Evolutionary conservation across 2,329 filamentous ascomycete species (phyloP).

Genomic region (Neofusicoccum umdonicola): DNA sequence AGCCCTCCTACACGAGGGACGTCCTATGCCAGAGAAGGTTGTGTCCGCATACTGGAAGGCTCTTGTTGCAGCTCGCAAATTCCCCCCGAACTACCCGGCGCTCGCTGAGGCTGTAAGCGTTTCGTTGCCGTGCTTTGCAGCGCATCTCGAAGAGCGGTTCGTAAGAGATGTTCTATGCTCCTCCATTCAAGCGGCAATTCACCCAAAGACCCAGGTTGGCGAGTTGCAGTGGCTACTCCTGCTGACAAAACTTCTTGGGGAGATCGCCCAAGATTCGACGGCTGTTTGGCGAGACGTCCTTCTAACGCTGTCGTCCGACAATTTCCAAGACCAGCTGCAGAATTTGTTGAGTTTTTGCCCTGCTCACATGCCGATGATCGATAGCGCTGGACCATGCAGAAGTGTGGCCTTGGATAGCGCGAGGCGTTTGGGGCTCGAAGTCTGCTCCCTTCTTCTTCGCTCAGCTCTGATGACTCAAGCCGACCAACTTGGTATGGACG

Average conservation of each 20-base stretch:
- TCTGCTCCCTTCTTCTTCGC: conserved; percentile 30
- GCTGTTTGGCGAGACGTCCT: conserved; percentile 26
- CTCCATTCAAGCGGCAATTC: neutral
- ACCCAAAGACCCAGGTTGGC: neutral
- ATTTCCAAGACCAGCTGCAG: conserved; percentile 25
- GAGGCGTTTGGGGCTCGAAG: conserved; percentile 24
- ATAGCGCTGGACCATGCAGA: conserved; percentile 18
- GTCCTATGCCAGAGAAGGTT: conserved; percentile 22
- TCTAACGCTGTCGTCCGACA: conserved; percentile 26
- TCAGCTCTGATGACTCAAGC: conserved; percentile 23
- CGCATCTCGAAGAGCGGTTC: conserved; percentile 2
- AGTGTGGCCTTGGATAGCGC: conserved; percentile 20
- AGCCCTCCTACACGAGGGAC: conserved; percentile 25
- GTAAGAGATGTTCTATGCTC: neutral
- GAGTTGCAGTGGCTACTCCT: conserved; percentile 1
- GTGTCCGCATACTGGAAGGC: conserved; percentile 26
- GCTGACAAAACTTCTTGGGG: neutral
- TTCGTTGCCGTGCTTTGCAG: neutral
- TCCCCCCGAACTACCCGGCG: neutral
- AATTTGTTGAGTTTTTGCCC: conserved; percentile 20
- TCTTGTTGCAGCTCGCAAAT: conserved; percentile 19
- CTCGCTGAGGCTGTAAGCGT: neutral
- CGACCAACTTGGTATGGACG: conserved; percentile 23
- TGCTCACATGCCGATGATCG: neutral
- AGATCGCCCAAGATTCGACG: neutral